Conservation (phyloP, 192 early-diverging fungal genomes). For the Dissophora globulifera region DNA sequence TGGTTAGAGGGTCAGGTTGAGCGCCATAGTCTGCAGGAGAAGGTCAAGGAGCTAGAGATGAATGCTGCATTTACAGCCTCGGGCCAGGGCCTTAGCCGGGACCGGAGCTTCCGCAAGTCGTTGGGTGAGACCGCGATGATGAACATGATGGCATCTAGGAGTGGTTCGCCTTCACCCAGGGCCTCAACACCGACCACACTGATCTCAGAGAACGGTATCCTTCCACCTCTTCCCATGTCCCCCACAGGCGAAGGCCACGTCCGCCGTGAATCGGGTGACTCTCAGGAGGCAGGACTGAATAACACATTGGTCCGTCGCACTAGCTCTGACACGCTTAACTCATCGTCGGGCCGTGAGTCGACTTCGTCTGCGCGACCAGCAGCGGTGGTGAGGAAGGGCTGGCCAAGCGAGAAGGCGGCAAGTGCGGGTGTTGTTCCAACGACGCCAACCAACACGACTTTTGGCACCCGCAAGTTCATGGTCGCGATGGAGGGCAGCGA, state of each 20-base stretch:
- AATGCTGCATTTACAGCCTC: constrained; percentile 42
- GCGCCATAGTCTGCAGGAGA: constrained; percentile 43
- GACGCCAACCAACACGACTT: constrained; percentile 13
- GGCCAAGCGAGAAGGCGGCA: constrained; percentile 54
- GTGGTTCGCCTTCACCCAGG: constrained; percentile 35
- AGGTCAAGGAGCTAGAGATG: constrained; percentile 54
- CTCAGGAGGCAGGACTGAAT: neutral
- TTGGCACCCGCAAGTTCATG: constrained; percentile 53
- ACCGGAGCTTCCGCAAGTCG: constrained; percentile 39
- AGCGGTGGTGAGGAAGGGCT: constrained; percentile 42
- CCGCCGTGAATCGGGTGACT: constrained; percentile 31
- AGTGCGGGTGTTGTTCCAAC: constrained; percentile 47
- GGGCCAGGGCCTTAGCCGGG: constrained; percentile 10
- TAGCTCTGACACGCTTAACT: constrained; percentile 41
- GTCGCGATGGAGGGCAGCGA: constrained; percentile 16
- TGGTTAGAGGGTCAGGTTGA: constrained; percentile 49
- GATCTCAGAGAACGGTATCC: constrained; percentile 13
- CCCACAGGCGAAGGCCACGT: neutral
- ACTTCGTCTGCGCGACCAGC: constrained; percentile 26
- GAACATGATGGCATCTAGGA: constrained; percentile 37
- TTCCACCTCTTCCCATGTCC: neutral
- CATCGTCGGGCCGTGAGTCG: constrained; percentile 43
- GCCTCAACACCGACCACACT: constrained; percentile 12
- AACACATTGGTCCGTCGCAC: constrained; percentile 9
- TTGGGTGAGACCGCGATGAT: constrained; percentile 37